phyloP scores from a whole-genome alignment of 140 eudicot species.

The Stevia rebaudiana region DNA sequence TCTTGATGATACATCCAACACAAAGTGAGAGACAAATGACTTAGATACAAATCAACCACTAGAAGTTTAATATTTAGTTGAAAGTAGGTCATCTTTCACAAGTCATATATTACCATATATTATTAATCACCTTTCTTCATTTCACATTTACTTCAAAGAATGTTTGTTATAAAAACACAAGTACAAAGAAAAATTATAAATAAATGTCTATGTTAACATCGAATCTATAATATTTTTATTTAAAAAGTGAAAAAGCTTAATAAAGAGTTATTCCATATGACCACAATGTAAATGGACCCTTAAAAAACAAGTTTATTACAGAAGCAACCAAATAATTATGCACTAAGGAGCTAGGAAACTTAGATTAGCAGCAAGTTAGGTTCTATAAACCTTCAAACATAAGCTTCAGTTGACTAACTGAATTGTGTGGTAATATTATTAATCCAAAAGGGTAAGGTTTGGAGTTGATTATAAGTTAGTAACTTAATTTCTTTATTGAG shows the following conservation, averaged over 20 bases:
- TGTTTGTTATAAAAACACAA: neutral
- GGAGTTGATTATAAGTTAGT: no score
- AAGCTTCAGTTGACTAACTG: slow-evolving; percentile 20
- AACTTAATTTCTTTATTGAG: no score
- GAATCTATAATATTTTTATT: neutral
- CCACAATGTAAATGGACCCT: slow-evolving; percentile 9
- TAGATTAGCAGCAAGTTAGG: slow-evolving; percentile 42
- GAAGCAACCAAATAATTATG: slow-evolving; percentile 27
- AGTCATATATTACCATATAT: neutral
- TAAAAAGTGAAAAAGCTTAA: neutral
- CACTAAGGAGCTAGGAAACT: slow-evolving; percentile 24
- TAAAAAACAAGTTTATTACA: slow-evolving; percentile 14
- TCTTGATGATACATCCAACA: neutral
- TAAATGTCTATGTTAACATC: neutral
- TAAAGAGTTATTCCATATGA: slow-evolving; percentile 16
- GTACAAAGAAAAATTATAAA: neutral
- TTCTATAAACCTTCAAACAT: slow-evolving; percentile 19
- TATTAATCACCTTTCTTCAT: neutral
- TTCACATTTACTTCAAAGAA: slow-evolving; percentile 1
- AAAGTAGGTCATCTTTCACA: slow-evolving; percentile 13
- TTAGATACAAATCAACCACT: slow-evolving; percentile 4
- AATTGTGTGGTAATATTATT: slow-evolving; percentile 2
- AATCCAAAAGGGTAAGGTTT: no score
- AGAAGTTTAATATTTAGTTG: neutral
- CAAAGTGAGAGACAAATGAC: neutral